Base-by-base conservation (phyloP, 257 asterid species). In the Solanum clarkiae region DNA sequence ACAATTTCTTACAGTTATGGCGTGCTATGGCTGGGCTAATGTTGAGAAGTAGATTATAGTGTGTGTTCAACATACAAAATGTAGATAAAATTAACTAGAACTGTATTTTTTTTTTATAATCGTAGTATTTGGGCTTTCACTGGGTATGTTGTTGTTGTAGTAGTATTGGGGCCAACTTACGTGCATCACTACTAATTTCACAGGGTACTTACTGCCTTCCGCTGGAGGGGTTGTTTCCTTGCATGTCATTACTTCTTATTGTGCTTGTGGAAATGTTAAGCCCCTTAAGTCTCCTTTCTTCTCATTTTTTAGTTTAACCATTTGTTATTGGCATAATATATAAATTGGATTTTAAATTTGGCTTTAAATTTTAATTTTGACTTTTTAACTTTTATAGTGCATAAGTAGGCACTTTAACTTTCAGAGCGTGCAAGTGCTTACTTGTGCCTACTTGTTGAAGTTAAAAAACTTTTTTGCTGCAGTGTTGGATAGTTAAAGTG, bases 151-250 rank as follows among this genome's bases (percentile, higher is more conserved):
- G 4, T 32, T 32, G 4, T 32, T 2, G 36, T 32, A 32, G 5
- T 1, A 4, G 6, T 26, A 26, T 65, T 13, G 10, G 5, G 5
- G 10, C 20, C 29, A 4, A 59, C 4, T 59, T 0, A 0, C 0
- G 15, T 2, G 16, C 68, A 60, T 60, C 7, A n/a, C 15, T 4
- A 60, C 68, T n/a, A n/a, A 60, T 60, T 45, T 60, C 32, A 60
- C 15, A 0, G 15, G 3, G 7, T 60, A 60, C 16, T 60, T 60
- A 0, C 32, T 60, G n/a, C 2, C 32, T 60, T 60, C 15, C 32
- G 5, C 16, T 13, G n/a, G 8, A 60, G 32, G 32, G 1, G 14
- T 10, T n/a, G 29, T n/a, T 59, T 59, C 15, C 10, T 59, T 59
- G 15, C 15, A n/a, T n/a, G 29, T 59, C 15, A 2, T 4, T 60